Conservation (phyloP, 768 basidiomycete species). For the Nidularia sp. region DNA sequence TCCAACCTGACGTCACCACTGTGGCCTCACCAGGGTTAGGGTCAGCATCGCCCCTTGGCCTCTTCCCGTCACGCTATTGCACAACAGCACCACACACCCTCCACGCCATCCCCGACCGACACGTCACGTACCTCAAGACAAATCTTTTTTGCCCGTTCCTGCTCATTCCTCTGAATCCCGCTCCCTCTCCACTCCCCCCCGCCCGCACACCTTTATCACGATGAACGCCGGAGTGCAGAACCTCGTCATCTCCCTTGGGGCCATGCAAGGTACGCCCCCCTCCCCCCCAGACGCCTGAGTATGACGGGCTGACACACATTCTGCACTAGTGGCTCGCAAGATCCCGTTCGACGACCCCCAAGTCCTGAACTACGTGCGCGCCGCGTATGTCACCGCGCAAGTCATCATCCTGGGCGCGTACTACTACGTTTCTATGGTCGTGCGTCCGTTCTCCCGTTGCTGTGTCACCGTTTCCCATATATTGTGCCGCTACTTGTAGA, state of each 20-base stretch:
- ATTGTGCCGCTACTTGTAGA: conserved; percentile 35
- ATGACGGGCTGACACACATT: neutral
- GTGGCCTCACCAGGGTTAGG: too few relatives aligned
- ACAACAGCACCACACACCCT: neutral
- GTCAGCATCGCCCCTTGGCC: too few relatives aligned
- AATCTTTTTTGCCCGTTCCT: neutral
- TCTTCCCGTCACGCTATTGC: neutral
- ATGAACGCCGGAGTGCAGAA: conserved; percentile 81
- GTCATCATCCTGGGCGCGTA: conserved; percentile 67
- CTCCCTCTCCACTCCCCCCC: neutral
- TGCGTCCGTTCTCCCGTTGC: conserved; percentile 26
- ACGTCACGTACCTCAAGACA: neutral
- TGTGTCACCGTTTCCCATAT: neutral
- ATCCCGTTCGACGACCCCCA: conserved; percentile 89
- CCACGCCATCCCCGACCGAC: neutral
- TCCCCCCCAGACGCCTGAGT: neutral
- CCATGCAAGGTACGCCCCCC: conserved; percentile 72
- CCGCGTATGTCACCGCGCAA: conserved; percentile 79
- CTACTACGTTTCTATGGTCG: conserved; percentile 75
- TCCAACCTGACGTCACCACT: too few relatives aligned
- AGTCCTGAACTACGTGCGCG: conserved; percentile 76
- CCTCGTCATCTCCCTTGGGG: conserved; percentile 85
- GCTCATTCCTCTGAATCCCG: neutral
- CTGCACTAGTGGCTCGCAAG: conserved; percentile 72
- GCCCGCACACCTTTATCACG: conserved; percentile 10